phyloP scores from a whole-genome alignment of 345 rosid genomes.

The Clausena lansium region DNA sequence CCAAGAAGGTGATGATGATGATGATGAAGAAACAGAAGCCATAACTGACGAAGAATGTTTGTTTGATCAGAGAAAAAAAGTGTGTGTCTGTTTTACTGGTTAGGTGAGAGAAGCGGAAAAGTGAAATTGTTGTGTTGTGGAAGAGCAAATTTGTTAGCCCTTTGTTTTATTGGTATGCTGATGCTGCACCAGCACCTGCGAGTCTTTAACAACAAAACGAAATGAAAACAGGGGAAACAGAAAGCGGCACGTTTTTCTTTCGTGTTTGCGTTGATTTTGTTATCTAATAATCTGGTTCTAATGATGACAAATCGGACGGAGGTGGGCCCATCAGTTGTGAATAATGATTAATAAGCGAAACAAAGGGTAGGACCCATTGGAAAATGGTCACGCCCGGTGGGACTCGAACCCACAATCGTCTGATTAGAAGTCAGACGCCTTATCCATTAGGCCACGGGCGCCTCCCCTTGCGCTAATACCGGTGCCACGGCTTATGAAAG shows the following conservation, averaged over 20 bases:
- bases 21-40: conserved; percentile 26
- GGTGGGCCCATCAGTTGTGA: background rate
- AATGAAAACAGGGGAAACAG: background rate
- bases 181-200: no score
- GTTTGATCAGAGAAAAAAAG: background rate
- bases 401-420: conserved; percentile 92
- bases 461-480: background rate
- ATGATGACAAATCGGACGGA: background rate
- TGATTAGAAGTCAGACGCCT: conserved; percentile 92
- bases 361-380: background rate
- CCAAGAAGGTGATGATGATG: background rate
- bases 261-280: background rate
- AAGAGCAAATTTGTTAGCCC: no score
- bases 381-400: conserved; percentile 53
- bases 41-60: background rate
- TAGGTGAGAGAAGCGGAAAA: background rate
- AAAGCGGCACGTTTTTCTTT: background rate
- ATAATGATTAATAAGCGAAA: no score
- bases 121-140: no score
- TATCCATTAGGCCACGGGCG: conserved; percentile 87
- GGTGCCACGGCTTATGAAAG: no score
- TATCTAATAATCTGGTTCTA: background rate
- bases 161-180: no score
- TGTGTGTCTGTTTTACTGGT: background rate
- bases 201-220: background rate